phyloP scores from a whole-genome alignment of 108 stramenopile species.

The Cyclostephanos invisitatus region DNA sequence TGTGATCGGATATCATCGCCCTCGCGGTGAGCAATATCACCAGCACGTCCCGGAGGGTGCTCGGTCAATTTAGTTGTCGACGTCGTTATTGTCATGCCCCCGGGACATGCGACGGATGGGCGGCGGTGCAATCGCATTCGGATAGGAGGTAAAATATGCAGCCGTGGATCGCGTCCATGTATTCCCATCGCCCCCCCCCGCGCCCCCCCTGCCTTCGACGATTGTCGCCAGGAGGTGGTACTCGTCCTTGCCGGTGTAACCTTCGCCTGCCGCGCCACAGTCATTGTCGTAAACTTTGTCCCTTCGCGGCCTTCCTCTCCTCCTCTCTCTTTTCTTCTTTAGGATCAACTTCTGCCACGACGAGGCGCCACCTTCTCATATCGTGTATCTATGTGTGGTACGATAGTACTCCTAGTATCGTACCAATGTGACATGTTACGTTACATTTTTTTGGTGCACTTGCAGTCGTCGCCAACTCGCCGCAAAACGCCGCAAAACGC shows the following conservation, averaged over 20 bases:
- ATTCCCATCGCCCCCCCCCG: background rate
- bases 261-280: background rate
- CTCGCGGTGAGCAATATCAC: slow-evolving; percentile 86
- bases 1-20: slow-evolving; percentile 78
- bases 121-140: background rate
- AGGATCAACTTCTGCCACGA: no score
- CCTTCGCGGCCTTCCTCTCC: slow-evolving; percentile 12
- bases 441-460: no score
- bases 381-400: no score
- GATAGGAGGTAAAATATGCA: background rate
- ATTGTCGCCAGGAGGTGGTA: slow-evolving; percentile 13
- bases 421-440: no score
- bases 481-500: no score
- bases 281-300: background rate
- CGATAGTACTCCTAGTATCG: no score
- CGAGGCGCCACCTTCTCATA: no score
- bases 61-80: no score
- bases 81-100: no score
- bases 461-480: no score
- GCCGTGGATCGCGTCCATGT: slow-evolving; percentile 17
- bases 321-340: slow-evolving; percentile 5
- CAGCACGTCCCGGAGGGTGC: slow-evolving; percentile 44
- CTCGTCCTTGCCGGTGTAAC: slow-evolving; percentile 8
- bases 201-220: background rate
- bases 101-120: no score